These are phyloP conservation scores for Aspergillus sp. DNA, from an alignment of 2,329 filamentous ascomycete genomes.

Conservation along the genomic window DNA sequence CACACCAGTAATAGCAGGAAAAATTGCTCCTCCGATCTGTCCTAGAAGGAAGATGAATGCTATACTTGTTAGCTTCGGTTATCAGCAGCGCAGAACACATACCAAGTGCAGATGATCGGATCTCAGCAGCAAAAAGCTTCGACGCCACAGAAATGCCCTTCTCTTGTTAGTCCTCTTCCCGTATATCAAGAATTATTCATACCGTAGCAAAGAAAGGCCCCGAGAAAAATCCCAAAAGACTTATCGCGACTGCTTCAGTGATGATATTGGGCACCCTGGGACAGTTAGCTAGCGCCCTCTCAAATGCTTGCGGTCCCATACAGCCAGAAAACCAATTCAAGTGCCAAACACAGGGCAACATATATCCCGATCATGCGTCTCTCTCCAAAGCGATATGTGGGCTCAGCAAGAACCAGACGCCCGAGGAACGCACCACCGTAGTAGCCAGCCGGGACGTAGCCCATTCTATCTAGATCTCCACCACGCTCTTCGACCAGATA, in stretches of 20 bases:
- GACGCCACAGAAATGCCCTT: slow-evolving; percentile 52
- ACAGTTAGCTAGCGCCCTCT: not conserved
- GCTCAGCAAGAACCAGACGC: slow-evolving; percentile 58
- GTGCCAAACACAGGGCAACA: slow-evolving; percentile 49
- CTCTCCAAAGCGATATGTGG: slow-evolving; percentile 60
- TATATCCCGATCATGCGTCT: slow-evolving; percentile 59
- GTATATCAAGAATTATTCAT: not conserved
- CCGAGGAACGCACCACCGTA: slow-evolving; percentile 60
- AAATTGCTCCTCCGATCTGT: slow-evolving; percentile 56
- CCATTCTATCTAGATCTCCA: slow-evolving; percentile 57
- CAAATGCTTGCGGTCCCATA: slow-evolving; percentile 7
- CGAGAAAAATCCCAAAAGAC: slow-evolving; percentile 57
- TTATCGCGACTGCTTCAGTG: slow-evolving; percentile 55
- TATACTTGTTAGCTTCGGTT: not conserved
- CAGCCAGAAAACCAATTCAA: slow-evolving; percentile 63
- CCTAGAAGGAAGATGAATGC: slow-evolving; percentile 58
- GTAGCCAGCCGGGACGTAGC: slow-evolving; percentile 63
- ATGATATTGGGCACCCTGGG: slow-evolving; percentile 45
- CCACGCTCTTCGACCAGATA: slow-evolving; percentile 62
- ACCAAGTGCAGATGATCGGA: slow-evolving; percentile 51
- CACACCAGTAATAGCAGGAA: slow-evolving; percentile 57
- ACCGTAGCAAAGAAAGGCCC: slow-evolving; percentile 61
- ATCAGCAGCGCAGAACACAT: not conserved
- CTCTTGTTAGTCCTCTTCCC: not conserved
- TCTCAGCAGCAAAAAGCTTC: slow-evolving; percentile 51